Evolutionary conservation across 2,329 filamentous ascomycete species (phyloP).

Genomic region (Fusarium brevicatenulatum): DNA sequence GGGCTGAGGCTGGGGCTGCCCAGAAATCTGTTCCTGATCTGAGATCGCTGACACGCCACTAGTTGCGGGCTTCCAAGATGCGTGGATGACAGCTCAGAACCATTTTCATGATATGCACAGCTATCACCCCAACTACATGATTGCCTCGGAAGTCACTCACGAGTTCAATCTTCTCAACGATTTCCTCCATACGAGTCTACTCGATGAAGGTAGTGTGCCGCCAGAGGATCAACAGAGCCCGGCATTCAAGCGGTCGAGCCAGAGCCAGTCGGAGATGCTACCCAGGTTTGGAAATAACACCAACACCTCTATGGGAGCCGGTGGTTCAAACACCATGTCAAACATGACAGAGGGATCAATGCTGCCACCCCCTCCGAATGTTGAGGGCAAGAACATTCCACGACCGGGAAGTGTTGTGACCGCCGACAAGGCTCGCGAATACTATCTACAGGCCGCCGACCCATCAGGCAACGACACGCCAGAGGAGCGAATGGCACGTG

Average conservation of each 20-base stretch:
- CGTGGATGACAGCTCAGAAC: slow-evolving; percentile 82
- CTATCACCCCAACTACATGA: slow-evolving; percentile 94
- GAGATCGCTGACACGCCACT: slow-evolving; percentile 45
- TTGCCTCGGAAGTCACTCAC: slow-evolving; percentile 89
- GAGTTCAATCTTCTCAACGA: slow-evolving; percentile 98
- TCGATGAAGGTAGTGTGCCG: slow-evolving; percentile 82
- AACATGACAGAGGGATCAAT: slow-evolving; percentile 52
- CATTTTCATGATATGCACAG: slow-evolving; percentile 89
- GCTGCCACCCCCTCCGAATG: slow-evolving; percentile 58
- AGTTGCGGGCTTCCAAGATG: slow-evolving; percentile 85
- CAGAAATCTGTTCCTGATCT: slow-evolving; percentile 35
- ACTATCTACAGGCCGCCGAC: slow-evolving; percentile 96
- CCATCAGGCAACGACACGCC: slow-evolving; percentile 86
- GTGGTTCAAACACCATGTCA: slow-evolving; percentile 36
- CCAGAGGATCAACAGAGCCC: slow-evolving; percentile 70
- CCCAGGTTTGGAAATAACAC: slow-evolving; percentile 59
- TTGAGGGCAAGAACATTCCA: slow-evolving; percentile 65
- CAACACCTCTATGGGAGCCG: slow-evolving; percentile 34
- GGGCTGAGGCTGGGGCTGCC: slow-evolving; percentile 34
- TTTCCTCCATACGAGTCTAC: slow-evolving; percentile 89
- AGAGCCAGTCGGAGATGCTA: slow-evolving; percentile 60
- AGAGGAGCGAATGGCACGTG: slow-evolving; percentile 93
- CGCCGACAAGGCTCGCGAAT: slow-evolving; percentile 82
- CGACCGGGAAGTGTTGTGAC: slow-evolving; percentile 70
- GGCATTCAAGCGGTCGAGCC: slow-evolving; percentile 54